These are phyloP conservation scores for Neocatenulostroma microsporum DNA, from an alignment of 2,329 filamentous ascomycete species.

Conservation along the genomic window DNA sequence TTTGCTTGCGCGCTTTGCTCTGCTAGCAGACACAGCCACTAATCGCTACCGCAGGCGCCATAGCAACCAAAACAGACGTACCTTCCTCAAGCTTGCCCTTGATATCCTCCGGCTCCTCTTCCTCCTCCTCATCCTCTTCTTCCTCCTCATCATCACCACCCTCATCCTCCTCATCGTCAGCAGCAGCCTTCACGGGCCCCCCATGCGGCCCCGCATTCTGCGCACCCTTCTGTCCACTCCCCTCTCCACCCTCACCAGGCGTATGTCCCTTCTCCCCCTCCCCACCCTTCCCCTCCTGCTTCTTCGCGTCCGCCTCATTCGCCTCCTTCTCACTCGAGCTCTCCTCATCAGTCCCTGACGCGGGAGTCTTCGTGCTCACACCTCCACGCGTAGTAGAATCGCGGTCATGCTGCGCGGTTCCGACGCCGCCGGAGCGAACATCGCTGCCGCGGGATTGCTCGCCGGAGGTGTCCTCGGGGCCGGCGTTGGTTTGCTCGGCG, in stretches of 20 bases:
- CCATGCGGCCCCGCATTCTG: slow-evolving; percentile 21
- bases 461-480: slow-evolving; percentile 39
- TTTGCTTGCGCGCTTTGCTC: too few relatives aligned
- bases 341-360: slow-evolving; percentile 39
- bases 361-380: slow-evolving; percentile 30
- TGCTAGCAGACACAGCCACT: too few relatives aligned
- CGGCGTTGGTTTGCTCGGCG: slow-evolving; percentile 46
- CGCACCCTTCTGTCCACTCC: slow-evolving; percentile 21
- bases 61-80: slow-evolving; percentile 46
- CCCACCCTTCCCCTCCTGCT: slow-evolving; percentile 8
- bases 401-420: slow-evolving; percentile 24
- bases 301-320: slow-evolving; percentile 34
- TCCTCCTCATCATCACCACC: slow-evolving; percentile 64
- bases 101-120: slow-evolving; percentile 73
- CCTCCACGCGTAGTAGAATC: slow-evolving; percentile 31
- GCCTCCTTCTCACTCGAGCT: slow-evolving; percentile 34
- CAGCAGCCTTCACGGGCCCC: slow-evolving; percentile 29
- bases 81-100: slow-evolving; percentile 89
- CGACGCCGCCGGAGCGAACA: slow-evolving; percentile 17
- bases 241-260: slow-evolving; percentile 21
- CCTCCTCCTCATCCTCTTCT: slow-evolving; percentile 75
- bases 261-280: slow-evolving; percentile 23
- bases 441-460: slow-evolving; percentile 33
- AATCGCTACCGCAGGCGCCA: too few relatives aligned
- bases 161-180: slow-evolving; percentile 50